Evolutionary conservation across 2,329 filamentous ascomycete genomes (phyloP), one percentile per base, ranked within the genome.

Genomic region (Cordyceps farinosa): DNA sequence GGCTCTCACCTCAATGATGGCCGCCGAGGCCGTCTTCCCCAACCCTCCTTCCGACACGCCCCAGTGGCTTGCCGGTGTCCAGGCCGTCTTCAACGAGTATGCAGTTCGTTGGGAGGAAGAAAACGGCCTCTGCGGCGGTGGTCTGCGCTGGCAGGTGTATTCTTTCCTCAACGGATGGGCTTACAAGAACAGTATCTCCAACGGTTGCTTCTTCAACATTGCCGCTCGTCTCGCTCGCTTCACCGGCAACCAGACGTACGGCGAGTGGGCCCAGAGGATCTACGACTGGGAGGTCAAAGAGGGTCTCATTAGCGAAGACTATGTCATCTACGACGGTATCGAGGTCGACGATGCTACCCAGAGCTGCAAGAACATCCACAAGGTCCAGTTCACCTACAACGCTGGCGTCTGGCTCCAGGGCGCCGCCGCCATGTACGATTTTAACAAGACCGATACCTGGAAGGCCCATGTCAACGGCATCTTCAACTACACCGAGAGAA

Each of bases 91-190:
- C 75, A 92, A 94, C 77, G 87, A 89, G 57, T 91, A 92, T 70
- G 86, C 85, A 2, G 75, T 76, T 27, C 84, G 91, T 29, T 94
- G 90, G 89, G 87, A 95, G 68, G 77, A 76, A 2, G 70, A 76
- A 0, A 67, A 72, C 11, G 60, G 52, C 5, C 51, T 62, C 61
- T 96, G 92, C 74, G 80, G 77, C 53, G 92, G 92, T 56, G 92
- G 92, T 10, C 76, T 96, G 67, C 86, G 89, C 66, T 96, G 92
- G 92, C 92, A 96, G 77, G 90, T 96, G 65, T 93, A 89, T 77
- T 81, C 85, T 13, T 90, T 88, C 77, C 92, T 92, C 77, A 84
- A 81, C 63, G 91, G 91, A 56, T 88, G 79, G 76, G 79, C 84
- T 74, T 88, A 88, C 78, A 88, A 89, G 71, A 89, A 89, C 75